phyloP scores from a whole-genome alignment of 1,284 basidiomycete genomes.

The Peniophora sp. region DNA sequence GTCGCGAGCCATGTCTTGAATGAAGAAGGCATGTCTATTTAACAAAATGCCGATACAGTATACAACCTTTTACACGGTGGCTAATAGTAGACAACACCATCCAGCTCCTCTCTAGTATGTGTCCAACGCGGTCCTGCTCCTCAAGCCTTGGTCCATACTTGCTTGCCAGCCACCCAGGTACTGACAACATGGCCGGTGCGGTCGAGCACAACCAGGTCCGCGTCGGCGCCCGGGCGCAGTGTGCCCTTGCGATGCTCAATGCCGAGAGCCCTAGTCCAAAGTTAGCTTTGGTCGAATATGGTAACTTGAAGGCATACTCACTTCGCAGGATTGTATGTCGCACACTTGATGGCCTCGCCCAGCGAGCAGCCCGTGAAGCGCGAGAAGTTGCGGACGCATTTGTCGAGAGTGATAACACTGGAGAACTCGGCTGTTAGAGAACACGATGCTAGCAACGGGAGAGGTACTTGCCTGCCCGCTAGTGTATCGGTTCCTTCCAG shows the following conservation, averaged over 20 bases:
- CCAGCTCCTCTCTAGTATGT: too few relatives aligned
- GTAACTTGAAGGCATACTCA: slow-evolving; percentile 22
- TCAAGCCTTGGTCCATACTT: slow-evolving; percentile 47
- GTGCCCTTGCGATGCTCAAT: slow-evolving; percentile 77
- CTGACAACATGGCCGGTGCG: slow-evolving; percentile 59
- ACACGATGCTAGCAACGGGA: slow-evolving; percentile 4
- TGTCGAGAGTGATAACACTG: slow-evolving; percentile 75
- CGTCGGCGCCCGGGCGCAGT: slow-evolving; percentile 72
- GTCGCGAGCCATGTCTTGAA: too few relatives aligned
- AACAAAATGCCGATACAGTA: slow-evolving; percentile 10
- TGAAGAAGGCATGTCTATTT: too few relatives aligned
- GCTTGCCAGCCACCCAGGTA: slow-evolving; percentile 77
- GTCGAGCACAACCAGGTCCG: slow-evolving; percentile 75
- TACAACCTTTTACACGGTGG: too few relatives aligned
- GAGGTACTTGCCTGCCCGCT: slow-evolving; percentile 60
- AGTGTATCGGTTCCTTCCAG: slow-evolving; percentile 82
- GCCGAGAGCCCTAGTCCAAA: slow-evolving; percentile 54
- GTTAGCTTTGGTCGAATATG: not conserved
- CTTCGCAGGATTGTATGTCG: slow-evolving; percentile 77
- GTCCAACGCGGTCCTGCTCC: too few relatives aligned
- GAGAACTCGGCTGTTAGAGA: slow-evolving; percentile 4
- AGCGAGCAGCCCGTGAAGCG: slow-evolving; percentile 77
- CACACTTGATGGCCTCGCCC: slow-evolving; percentile 78
- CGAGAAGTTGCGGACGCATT: slow-evolving; percentile 79
- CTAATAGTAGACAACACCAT: too few relatives aligned